Conservation (phyloP, 768 basidiomycete genomes). For the Dentipellis sp. region DNA sequence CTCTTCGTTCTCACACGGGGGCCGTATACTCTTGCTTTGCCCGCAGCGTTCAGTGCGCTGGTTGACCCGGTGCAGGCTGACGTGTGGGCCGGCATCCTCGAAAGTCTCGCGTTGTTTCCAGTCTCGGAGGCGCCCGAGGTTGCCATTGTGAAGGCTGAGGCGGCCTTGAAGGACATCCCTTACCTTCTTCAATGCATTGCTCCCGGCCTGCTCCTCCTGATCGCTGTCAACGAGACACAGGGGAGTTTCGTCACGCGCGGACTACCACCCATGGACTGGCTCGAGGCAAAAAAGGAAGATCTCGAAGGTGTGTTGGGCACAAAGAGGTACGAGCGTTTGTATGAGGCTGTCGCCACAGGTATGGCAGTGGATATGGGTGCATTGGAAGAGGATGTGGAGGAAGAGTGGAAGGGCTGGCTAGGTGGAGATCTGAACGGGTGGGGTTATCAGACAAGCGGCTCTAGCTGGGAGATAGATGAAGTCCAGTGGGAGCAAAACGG, state of each 20-base stretch:
- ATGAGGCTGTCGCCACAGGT: neutral
- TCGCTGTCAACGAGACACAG: neutral
- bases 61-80: neutral
- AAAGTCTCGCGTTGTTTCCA: neutral
- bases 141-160: neutral
- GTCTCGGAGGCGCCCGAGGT: neutral
- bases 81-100: neutral
- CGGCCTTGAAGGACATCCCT: neutral
- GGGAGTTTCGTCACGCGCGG: neutral
- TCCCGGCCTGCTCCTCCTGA: neutral
- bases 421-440: no score
- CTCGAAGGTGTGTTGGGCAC: neutral
- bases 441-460: no score
- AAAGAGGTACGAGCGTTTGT: neutral
- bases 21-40: neutral
- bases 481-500: no score
- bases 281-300: neutral
- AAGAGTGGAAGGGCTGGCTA: neutral
- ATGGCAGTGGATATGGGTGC: neutral
- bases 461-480: no score
- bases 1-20: neutral
- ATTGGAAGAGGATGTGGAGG: neutral
- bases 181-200: neutral
- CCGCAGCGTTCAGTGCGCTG: neutral
- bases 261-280: neutral